Base-by-base conservation (phyloP, 1,284 basidiomycete species). In the Mycosarcoma mackinlayi region DNA sequence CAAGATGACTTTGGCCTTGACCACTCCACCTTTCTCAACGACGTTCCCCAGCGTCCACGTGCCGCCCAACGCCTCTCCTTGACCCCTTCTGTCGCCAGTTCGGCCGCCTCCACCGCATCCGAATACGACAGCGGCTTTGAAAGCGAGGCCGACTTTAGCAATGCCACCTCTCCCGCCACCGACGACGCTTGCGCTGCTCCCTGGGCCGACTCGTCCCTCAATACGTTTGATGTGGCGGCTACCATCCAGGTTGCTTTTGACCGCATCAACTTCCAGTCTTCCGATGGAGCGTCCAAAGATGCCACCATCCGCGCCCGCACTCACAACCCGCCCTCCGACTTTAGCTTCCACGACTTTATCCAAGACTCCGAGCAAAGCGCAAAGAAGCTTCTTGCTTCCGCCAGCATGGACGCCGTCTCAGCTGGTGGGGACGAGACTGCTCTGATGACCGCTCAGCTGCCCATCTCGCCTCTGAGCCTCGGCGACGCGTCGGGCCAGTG, bases 281-380 rank as follows among this genome's bases (percentile, higher is more conserved):
- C 67, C n/a, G 45, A 16, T 23, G 60, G 48, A 13, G 33, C 51
- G 9, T 38, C 48, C 39, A 55, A 58, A 44, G 31, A 37, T 18
- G 33, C 48, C 25, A 42, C 33, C 30, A 34, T 53, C 19, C 51
- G 52, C 24, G 40, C 61, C 25, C 66, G 33, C 33, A 44, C 39
- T 34, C 47, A 41, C 39, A 41, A 51, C 39, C 37, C 34, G 3
- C n/a, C 37, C 6, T 13, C 44, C 63, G 63, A 51, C 31, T 77
- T 78, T 37, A 70, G 65, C 61, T 65, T 78, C 52, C 53, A 67
- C 49, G 76, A 78, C 3, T 78, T 78, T 54, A 77, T 78, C 56
- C 66, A 76, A 33, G 68, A 73, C 41, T 41, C 49, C 21, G 38
- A 55, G 16, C 58, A 61, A 13, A 14, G 25, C 11, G 55, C 37